phyloP scores from a whole-genome alignment of 1,284 basidiomycete species.

The Chondrostereum purpureum region DNA sequence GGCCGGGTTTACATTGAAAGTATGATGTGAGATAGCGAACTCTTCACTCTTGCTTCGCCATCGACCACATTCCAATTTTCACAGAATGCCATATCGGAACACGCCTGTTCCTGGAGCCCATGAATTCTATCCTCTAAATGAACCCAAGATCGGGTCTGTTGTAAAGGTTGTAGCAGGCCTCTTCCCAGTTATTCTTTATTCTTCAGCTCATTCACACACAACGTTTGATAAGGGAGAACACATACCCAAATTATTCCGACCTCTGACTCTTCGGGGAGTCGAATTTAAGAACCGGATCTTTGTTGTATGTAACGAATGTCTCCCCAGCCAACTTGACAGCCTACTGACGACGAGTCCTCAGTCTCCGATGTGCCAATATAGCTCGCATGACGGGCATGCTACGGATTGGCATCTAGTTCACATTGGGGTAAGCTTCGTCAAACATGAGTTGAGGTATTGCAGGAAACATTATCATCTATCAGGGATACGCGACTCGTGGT shows the following conservation, averaged over 20 bases:
- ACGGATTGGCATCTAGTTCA: constrained; percentile 81
- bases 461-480: not conserved
- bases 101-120: constrained; percentile 38
- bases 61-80: too few species aligned
- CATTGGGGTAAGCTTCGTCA: constrained; percentile 45
- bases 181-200: not conserved
- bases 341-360: constrained; percentile 18
- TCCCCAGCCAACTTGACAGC: not conserved
- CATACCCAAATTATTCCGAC: constrained; percentile 60
- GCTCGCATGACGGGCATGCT: constrained; percentile 60
- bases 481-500: constrained; percentile 55
- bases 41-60: not conserved
- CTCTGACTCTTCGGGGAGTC: constrained; percentile 54
- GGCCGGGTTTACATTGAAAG: too few species aligned
- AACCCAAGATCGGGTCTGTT: constrained; percentile 50
- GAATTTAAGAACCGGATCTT: constrained; percentile 72
- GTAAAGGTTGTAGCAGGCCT: constrained; percentile 24
- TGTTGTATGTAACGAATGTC: constrained; percentile 30
- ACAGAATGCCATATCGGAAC: constrained; percentile 37
- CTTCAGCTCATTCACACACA: not conserved
- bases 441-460: not conserved
- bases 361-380: constrained; percentile 81
- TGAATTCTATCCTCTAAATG: constrained; percentile 57
- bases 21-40: not conserved
- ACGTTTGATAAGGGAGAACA: constrained; percentile 30